These are phyloP conservation scores for Kodamaea fukazawae DNA, from an alignment of 805 yeast genomes.

Conservation along the genomic window DNA sequence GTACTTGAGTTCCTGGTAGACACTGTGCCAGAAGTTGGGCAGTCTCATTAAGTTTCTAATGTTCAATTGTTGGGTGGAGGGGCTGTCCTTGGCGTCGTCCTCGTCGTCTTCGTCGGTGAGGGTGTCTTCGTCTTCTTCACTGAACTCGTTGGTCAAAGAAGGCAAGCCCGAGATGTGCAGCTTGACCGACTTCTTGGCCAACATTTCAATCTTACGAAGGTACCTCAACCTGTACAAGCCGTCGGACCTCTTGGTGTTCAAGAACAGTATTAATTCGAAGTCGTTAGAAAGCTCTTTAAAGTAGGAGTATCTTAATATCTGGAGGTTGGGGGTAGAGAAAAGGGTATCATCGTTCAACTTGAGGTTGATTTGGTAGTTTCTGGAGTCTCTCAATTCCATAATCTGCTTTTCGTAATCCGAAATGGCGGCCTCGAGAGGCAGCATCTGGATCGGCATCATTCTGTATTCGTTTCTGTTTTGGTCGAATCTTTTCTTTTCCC, in stretches of 20 bases:
- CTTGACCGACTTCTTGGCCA: conserved; percentile 2
- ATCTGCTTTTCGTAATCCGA: conserved; percentile 13
- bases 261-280: conserved; percentile 8
- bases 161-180: conserved; percentile 10
- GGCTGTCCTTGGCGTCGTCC: conserved; percentile 2
- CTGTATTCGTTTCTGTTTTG: conserved; percentile 10
- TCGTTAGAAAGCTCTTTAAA: conserved; percentile 15
- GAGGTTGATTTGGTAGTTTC: conserved; percentile 11
- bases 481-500: conserved; percentile 15
- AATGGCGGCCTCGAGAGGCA: conserved; percentile 12
- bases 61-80: conserved; percentile 1
- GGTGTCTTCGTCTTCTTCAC: conserved; percentile 1
- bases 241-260: background rate
- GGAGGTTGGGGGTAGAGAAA: conserved; percentile 12
- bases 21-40: conserved; percentile 26
- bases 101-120: conserved; percentile 10
- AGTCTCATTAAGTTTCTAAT: conserved; percentile 9
- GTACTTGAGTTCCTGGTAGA: conserved; percentile 29
- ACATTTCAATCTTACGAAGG: conserved; percentile 10
- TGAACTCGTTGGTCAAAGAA: conserved; percentile 2
- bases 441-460: conserved; percentile 7
- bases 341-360: conserved; percentile 11
- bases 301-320: conserved; percentile 16
- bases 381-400: conserved; percentile 7
- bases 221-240: conserved; percentile 7